Percentiles rank a stretch among this genome's conserved stretches.
Evolutionary conservation across 495 filamentous ascomycete species (phyloP).

Genomic region (Xylaria longipes): DNA sequence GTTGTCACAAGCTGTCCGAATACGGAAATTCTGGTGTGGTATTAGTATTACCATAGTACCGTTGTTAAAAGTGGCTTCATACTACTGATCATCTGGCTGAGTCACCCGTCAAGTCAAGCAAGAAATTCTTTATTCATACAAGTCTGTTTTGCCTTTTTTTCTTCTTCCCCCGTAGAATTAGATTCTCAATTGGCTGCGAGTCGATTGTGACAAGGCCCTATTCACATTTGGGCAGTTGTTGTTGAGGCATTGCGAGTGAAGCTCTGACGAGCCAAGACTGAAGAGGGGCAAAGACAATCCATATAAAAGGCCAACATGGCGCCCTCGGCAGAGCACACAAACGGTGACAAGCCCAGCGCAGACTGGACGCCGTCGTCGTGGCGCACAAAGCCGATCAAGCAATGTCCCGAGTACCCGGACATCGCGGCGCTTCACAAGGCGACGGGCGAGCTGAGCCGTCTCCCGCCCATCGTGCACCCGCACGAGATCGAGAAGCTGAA

Average conservation of each 20-base stretch:
- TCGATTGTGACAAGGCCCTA: background rate
- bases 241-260: background rate
- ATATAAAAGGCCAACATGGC: conserved; percentile 4
- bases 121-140: background rate
- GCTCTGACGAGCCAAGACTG: background rate
- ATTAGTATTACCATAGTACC: no score
- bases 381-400: conserved; percentile 89
- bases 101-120: background rate
- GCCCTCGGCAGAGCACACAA: conserved; percentile 11
- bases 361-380: conserved; percentile 74
- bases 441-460: conserved; percentile 70
- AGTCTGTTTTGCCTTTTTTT: no score
- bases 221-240: background rate
- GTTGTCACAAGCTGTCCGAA: conserved; percentile 21
- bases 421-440: conserved; percentile 65
- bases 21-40: conserved; percentile 1
- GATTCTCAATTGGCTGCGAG: background rate
- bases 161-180: background rate
- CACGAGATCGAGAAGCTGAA: conserved; percentile 83
- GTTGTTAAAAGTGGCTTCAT: conserved; percentile 17
- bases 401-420: conserved; percentile 83
- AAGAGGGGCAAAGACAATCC: background rate
- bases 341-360: background rate
- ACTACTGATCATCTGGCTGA: background rate
- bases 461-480: conserved; percentile 91